Evolutionary conservation across 495 filamentous ascomycete genomes (phyloP).

Genomic region (Penicillium arizonense): DNA sequence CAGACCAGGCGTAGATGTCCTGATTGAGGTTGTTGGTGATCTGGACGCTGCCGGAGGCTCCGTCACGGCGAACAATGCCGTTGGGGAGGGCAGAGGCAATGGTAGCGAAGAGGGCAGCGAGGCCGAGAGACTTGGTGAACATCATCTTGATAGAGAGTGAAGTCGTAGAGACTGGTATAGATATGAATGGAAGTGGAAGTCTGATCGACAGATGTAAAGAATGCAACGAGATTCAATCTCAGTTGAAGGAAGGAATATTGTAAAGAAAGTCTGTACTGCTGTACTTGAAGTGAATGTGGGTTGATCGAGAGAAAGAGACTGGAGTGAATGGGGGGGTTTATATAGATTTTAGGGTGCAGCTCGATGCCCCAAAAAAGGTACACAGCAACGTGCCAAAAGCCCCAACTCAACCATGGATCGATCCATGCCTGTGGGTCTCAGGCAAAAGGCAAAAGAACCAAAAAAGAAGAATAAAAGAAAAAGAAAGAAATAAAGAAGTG

Average conservation of each 20-base stretch:
- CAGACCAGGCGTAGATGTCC: slow-evolving; percentile 44
- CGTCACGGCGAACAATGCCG: slow-evolving; percentile 17
- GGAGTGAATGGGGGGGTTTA: slow-evolving; percentile 12
- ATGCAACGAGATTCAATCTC: slow-evolving; percentile 30
- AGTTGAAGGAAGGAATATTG: slow-evolving; percentile 14
- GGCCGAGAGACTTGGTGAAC: slow-evolving; percentile 44
- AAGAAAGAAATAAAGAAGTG: slow-evolving; percentile 12
- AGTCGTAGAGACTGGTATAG: slow-evolving; percentile 13
- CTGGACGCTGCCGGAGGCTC: slow-evolving; percentile 24
- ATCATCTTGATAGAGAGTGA: slow-evolving; percentile 39
- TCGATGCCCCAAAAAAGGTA: slow-evolving; percentile 18
- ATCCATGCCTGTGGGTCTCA: slow-evolving; percentile 12
- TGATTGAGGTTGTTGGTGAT: slow-evolving; percentile 39
- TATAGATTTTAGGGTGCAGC: slow-evolving; percentile 16
- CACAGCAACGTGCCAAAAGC: slow-evolving; percentile 16
- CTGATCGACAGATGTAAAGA: slow-evolving; percentile 29
- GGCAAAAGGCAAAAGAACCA: slow-evolving; percentile 12
- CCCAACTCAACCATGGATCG: slow-evolving; percentile 21
- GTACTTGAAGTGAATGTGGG: slow-evolving; percentile 13
- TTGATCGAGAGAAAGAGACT: slow-evolving; percentile 14
- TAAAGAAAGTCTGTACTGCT: slow-evolving; percentile 13
- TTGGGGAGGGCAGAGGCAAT: slow-evolving; percentile 37
- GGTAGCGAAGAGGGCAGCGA: slow-evolving; percentile 36
- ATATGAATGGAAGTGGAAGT: slow-evolving; percentile 17
- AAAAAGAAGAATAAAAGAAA: slow-evolving; percentile 4